Conservation (phyloP, 2,329 filamentous ascomycete genomes). For the Hypoxylon sp. region DNA sequence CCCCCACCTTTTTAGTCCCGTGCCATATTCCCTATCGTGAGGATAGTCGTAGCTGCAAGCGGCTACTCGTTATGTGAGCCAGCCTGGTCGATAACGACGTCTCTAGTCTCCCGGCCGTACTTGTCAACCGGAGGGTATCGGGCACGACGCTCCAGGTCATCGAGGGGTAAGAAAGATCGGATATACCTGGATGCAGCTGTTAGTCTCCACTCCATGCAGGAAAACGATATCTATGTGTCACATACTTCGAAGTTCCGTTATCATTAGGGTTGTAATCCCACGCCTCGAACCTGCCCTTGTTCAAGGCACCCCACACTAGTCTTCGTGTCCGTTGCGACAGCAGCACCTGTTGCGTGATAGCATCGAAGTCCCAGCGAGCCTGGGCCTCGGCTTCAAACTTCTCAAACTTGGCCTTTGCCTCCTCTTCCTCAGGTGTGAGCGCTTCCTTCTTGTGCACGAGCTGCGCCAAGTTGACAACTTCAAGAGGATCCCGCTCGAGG, state of each 20-base stretch:
- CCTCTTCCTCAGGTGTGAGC: slow-evolving; percentile 62
- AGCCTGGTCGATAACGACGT: slow-evolving; percentile 60
- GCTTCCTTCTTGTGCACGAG: slow-evolving; percentile 57
- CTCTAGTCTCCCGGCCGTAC: slow-evolving; percentile 65
- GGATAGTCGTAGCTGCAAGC: not conserved
- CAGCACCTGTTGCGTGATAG: slow-evolving; percentile 81
- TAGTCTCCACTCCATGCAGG: slow-evolving; percentile 39
- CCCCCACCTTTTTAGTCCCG: slow-evolving; percentile 1
- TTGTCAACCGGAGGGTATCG: slow-evolving; percentile 77
- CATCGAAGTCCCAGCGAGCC: slow-evolving; percentile 84
- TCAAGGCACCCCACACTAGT: slow-evolving; percentile 85
- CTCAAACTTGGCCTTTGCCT: slow-evolving; percentile 66
- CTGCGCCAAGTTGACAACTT: slow-evolving; percentile 80
- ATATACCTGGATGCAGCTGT: slow-evolving; percentile 75
- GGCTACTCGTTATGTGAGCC: slow-evolving; percentile 61
- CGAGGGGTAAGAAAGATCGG: slow-evolving; percentile 83
- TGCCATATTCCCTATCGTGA: slow-evolving; percentile 7
- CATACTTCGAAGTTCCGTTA: slow-evolving; percentile 76
- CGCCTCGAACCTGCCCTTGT: slow-evolving; percentile 79
- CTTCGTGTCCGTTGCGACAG: slow-evolving; percentile 83
- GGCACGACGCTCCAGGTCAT: slow-evolving; percentile 83
- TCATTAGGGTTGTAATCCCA: slow-evolving; percentile 89
- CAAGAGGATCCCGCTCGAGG: slow-evolving; percentile 79
- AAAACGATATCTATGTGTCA: slow-evolving; percentile 48
- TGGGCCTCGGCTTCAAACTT: slow-evolving; percentile 82